Percentiles rank a stretch among this genome's conserved stretches.
Conservation (phyloP, 73 alveolate species). For the Blepharisma stoltei region DNA sequence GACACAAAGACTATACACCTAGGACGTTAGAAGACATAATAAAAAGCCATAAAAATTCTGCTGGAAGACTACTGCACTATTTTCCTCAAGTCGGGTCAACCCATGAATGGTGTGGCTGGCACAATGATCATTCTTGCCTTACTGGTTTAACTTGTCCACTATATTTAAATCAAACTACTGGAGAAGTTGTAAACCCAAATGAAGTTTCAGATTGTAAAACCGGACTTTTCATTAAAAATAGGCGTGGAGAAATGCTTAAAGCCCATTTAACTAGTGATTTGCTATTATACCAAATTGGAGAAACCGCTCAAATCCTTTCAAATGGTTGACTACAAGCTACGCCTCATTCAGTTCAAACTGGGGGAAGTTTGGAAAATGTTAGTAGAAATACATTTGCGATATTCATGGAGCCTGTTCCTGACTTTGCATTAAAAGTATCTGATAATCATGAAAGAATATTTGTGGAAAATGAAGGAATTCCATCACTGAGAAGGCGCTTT, state of each 20-base stretch:
- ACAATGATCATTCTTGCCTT: slow-evolving; percentile 69
- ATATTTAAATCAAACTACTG: slow-evolving; percentile 44
- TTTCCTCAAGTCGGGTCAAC: slow-evolving; percentile 52
- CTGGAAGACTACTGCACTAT: slow-evolving; percentile 72
- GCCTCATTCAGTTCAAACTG: slow-evolving; percentile 66
- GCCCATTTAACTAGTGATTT: slow-evolving; percentile 46
- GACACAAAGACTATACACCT: slow-evolving; percentile 35
- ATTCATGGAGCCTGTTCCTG: slow-evolving; percentile 64
- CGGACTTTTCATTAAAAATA: slow-evolving; percentile 69
- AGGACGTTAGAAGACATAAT: slow-evolving; percentile 46
- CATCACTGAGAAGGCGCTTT: slow-evolving; percentile 38
- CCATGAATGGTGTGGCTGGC: slow-evolving; percentile 84
- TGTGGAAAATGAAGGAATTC: slow-evolving; percentile 34
- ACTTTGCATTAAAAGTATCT: slow-evolving; percentile 21
- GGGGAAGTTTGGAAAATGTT: slow-evolving; percentile 41
- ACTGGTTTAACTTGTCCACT: slow-evolving; percentile 74
- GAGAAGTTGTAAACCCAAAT: slow-evolving; percentile 37
- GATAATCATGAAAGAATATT: slow-evolving; percentile 33
- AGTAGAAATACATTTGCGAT: slow-evolving; percentile 72
- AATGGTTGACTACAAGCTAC: slow-evolving; percentile 80
- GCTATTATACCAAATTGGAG: slow-evolving; percentile 73
- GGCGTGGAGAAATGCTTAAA: slow-evolving; percentile 47
- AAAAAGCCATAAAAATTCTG: slow-evolving; percentile 44
- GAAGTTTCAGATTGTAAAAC: slow-evolving; percentile 51
- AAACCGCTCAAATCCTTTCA: slow-evolving; percentile 64